A percentile compares a stretch with the other conserved stretches of the same genome.
phyloP scores from a whole-genome alignment of 2,329 filamentous ascomycete species.

The Curvularia sp. region DNA sequence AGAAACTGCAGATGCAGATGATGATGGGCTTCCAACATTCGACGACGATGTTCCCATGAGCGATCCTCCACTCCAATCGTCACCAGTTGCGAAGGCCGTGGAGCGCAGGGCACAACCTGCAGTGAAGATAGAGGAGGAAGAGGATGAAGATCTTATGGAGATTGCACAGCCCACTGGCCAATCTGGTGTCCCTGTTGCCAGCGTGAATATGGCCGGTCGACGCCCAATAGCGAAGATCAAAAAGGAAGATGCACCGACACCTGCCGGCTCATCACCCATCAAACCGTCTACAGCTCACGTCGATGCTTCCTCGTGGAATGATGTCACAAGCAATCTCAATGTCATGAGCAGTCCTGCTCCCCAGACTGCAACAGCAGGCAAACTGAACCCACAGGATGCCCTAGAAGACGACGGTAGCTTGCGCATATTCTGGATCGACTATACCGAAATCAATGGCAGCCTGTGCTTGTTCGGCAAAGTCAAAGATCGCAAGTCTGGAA shows the following conservation, averaged over 20 bases:
- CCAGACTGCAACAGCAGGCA: conserved; percentile 72
- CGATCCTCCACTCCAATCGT: conserved; percentile 79
- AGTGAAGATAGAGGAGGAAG: conserved; percentile 69
- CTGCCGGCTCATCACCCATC: conserved; percentile 77
- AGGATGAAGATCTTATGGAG: conserved; percentile 84
- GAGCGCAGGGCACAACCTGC: conserved; percentile 68
- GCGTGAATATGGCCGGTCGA: conserved; percentile 84
- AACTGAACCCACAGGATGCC: conserved; percentile 82
- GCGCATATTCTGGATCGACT: conserved; percentile 96
- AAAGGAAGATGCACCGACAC: conserved; percentile 72
- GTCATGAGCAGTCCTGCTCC: conserved; percentile 76
- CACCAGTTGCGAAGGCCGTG: conserved; percentile 79
- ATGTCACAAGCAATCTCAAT: conserved; percentile 84
- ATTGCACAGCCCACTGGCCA: conserved; percentile 76
- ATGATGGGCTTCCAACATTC: conserved; percentile 64
- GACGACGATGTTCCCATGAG: conserved; percentile 81
- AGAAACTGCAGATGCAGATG: conserved; percentile 55
- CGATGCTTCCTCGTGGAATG: conserved; percentile 87
- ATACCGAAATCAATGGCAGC: conserved; percentile 88
- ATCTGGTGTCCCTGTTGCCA: conserved; percentile 67
- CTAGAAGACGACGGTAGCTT: conserved; percentile 92
- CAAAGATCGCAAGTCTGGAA: conserved; percentile 80
- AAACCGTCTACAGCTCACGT: conserved; percentile 62
- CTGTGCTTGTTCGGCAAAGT: conserved; percentile 97
- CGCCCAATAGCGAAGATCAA: conserved; percentile 75